These are phyloP conservation scores for Bocquillonia castaneifolia DNA, from an alignment of 441 rosid genomes.

Conservation along the genomic window DNA sequence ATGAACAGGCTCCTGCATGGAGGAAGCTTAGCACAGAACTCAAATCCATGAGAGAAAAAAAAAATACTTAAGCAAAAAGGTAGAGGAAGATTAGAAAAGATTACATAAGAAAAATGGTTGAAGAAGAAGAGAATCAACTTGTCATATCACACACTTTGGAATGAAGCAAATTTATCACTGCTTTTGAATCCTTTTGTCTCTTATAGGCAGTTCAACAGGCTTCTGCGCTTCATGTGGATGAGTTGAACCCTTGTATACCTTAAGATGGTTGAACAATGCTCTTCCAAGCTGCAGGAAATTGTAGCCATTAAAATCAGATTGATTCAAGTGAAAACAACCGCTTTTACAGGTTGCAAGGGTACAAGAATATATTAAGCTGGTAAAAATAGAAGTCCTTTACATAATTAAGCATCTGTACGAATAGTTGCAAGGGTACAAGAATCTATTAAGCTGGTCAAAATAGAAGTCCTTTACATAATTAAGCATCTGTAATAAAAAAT, in stretches of 20 bases:
- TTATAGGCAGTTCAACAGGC: constrained; percentile 75
- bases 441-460: not conserved
- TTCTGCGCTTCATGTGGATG: constrained; percentile 93
- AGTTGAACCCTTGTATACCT: constrained; percentile 85
- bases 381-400: not conserved
- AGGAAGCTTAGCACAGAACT: constrained; percentile 8
- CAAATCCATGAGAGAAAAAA: not conserved
- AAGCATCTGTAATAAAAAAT: not conserved
- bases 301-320: not conserved
- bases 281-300: constrained; percentile 76
- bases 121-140: constrained; percentile 4
- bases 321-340: not conserved
- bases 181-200: constrained; percentile 80
- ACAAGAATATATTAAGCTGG: not conserved
- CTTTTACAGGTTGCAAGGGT: not conserved
- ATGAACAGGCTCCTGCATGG: not conserved
- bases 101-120: not conserved
- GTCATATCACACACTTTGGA: constrained; percentile 12
- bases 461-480: not conserved
- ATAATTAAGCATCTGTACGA: not conserved
- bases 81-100: too few relatives aligned
- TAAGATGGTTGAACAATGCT: constrained; percentile 83
- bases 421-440: too few relatives aligned
- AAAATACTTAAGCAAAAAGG: too few relatives aligned
- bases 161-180: constrained; percentile 29